Percentiles rank a stretch among this genome's conserved stretches.
phyloP scores from a whole-genome alignment of 495 filamentous ascomycete genomes.

The Xylaria curta region DNA sequence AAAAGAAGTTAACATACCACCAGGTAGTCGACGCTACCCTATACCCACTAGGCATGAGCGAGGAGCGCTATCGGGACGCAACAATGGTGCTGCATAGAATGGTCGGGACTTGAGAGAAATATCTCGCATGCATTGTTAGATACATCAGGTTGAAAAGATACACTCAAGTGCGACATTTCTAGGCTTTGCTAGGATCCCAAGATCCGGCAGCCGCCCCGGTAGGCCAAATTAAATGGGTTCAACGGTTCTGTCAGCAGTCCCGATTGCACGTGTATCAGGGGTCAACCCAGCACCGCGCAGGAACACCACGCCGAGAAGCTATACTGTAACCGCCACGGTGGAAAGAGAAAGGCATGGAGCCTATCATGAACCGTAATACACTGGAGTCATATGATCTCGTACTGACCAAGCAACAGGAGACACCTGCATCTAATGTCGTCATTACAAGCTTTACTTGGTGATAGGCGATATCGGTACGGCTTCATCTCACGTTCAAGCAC shows the following conservation, averaged over 20 bases:
- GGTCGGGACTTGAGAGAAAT: not conserved
- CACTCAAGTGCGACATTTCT: not conserved
- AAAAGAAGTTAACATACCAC: not conserved
- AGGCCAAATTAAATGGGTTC: not conserved
- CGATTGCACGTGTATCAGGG: conserved; percentile 9
- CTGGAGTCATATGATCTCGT: not conserved
- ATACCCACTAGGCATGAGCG: not conserved
- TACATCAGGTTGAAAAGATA: not conserved
- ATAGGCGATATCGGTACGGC: not conserved
- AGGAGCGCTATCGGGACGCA: not conserved
- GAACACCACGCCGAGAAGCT: not conserved
- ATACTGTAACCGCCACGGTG: not conserved
- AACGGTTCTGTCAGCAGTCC: not conserved
- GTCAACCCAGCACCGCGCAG: not conserved
- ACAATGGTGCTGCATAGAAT: not conserved
- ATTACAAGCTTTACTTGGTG: not conserved
- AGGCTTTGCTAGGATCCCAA: not conserved
- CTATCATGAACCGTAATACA: not conserved
- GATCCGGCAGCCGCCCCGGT: not conserved
- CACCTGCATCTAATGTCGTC: not conserved
- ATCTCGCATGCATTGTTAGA: not conserved
- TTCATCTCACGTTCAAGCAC: not conserved
- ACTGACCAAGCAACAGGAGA: not conserved
- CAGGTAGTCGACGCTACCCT: not conserved
- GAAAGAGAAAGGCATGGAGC: not conserved